Evolutionary conservation across 2,329 filamentous ascomycete species (phyloP), one percentile per base, ranked within the genome.

Genomic region (Penicillium expansum): DNA sequence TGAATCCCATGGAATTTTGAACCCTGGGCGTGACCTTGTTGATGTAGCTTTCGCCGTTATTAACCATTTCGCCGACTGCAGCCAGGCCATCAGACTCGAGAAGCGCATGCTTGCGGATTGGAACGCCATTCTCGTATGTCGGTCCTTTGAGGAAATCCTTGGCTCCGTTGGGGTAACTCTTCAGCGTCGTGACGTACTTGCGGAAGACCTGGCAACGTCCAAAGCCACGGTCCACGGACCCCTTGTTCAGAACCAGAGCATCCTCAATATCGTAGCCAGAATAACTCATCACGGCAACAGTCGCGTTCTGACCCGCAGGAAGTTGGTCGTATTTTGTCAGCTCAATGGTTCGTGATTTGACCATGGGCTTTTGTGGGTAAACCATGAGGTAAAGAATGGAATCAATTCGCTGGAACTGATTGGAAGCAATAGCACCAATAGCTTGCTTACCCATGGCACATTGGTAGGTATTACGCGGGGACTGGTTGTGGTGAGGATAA

Each of bases 391-490:
- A 97, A 7, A 99, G 84, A 16, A 99, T 82, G 0, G 93, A 97
- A 70, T 99, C 94, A 73, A 99, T 97, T 55, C 94, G 88, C 68
- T 93, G 90, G 77, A 97, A 96, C 74, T 99, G 94, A 71, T 99
- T 99, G 71, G 96, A 96, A 16, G 93, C 94, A 71, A 99, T 97
- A 33, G 93, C 92, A 33, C 94, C 94, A 72, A 99, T 97, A 38
- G 94, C 94, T 89, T 99, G 94, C 79, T 99, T 99, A 84, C 94
- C 94, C 94, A 99, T 99, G 77, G 94, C 94, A 78, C 93, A 97
- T 81, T 97, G 93, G 71, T 99, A 99, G 0, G 94, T 99, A 73
- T 99, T 99, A 82, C 94, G 85, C 10, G 94, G 94, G 16, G 95
- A 99, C 74, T 99, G 94, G 76, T 99, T 99, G 80, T 99, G 94